These are phyloP conservation scores for Fusarium virguliforme DNA, from an alignment of 2,329 filamentous ascomycete species.

Conservation along the genomic window DNA sequence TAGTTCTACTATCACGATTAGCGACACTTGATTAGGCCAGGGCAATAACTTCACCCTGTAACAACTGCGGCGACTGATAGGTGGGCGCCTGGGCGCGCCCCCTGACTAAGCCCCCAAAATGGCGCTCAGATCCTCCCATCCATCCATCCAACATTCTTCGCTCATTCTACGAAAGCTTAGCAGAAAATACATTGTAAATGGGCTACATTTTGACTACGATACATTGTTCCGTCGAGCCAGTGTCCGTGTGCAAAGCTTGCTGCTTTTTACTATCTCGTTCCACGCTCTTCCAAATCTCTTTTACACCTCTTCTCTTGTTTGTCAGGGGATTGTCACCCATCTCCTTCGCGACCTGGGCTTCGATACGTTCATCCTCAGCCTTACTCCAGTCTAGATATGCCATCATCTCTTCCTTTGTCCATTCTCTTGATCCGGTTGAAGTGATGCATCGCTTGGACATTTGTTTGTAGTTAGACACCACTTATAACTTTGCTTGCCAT, in stretches of 20 bases:
- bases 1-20: too few species aligned
- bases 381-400: constrained; percentile 9
- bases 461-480: constrained; percentile 42
- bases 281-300: background rate
- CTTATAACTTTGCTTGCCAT: constrained; percentile 37
- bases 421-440: constrained; percentile 27
- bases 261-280: background rate
- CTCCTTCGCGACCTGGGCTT: background rate
- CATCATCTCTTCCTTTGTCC: constrained; percentile 9
- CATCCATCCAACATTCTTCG: background rate
- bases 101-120: background rate
- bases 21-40: too few species aligned
- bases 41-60: too few species aligned
- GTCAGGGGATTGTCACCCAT: background rate
- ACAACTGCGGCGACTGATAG: too few species aligned
- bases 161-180: background rate
- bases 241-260: background rate
- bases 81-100: too few species aligned
- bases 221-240: background rate
- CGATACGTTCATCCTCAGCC: constrained; percentile 8
- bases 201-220: constrained; percentile 5
- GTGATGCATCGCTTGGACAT: constrained; percentile 28
- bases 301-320: background rate
- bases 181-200: background rate
- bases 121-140: background rate